phyloP scores from a whole-genome alignment of 2,329 filamentous ascomycete genomes.

The Monilinia vaccinii-corymbosi region DNA sequence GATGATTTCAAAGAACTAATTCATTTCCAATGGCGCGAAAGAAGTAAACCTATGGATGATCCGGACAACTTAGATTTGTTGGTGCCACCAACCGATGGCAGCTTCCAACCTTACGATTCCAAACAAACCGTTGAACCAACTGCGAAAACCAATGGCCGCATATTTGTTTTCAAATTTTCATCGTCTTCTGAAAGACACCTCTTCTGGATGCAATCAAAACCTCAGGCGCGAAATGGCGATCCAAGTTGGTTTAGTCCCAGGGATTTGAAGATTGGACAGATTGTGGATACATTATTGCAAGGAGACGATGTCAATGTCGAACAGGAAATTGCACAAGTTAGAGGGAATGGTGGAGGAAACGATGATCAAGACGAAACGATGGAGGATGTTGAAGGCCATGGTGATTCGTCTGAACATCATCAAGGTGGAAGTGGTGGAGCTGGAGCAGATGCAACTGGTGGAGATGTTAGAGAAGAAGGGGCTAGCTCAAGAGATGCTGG shows the following conservation, averaged over 20 bases:
- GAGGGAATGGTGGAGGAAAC: conserved; percentile 40
- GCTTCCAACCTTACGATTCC: conserved; percentile 80
- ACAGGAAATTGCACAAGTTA: conserved; percentile 58
- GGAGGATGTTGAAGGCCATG: conserved; percentile 64
- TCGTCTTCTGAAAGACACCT: conserved; percentile 86
- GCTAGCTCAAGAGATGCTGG: conserved; percentile 83
- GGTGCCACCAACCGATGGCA: conserved; percentile 85
- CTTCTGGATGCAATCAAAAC: conserved; percentile 94
- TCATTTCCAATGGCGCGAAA: conserved; percentile 95
- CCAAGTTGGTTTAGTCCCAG: conserved; percentile 73
- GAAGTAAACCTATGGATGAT: conserved; percentile 57
- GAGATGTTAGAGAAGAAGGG: conserved; percentile 85
- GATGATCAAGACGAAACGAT: conserved; percentile 67
- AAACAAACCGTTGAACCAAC: conserved; percentile 46
- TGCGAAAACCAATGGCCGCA: conserved; percentile 71
- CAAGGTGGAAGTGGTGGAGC: conserved; percentile 67
- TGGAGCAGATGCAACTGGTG: conserved; percentile 78
- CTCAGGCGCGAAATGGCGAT: conserved; percentile 61
- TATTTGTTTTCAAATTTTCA: conserved; percentile 88
- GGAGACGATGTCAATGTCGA: conserved; percentile 81
- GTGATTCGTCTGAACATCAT: conserved; percentile 49
- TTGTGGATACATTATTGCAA: conserved; percentile 76
- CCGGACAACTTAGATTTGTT: conserved; percentile 75
- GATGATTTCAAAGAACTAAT: conserved; percentile 57
- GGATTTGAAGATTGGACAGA: conserved; percentile 78